Evolutionary conservation across 2,329 filamentous ascomycete species (phyloP).

Genomic region (Pseudogymnoascus sp.): DNA sequence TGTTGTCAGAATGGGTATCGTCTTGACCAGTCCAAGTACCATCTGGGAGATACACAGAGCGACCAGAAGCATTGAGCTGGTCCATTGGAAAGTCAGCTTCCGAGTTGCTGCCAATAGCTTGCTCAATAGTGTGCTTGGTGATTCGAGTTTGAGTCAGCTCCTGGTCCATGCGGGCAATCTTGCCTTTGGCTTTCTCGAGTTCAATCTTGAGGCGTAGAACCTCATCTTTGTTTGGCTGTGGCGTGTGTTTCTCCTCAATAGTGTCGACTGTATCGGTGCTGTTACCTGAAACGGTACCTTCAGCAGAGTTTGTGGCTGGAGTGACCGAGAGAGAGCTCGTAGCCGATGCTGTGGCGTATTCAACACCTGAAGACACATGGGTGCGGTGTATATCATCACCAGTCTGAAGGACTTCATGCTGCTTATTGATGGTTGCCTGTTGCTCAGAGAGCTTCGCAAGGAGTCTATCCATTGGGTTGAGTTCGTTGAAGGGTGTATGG

Average conservation of each 20-base stretch:
- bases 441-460: constrained; percentile 68
- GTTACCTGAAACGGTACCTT: constrained; percentile 34
- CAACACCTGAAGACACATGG: constrained; percentile 25
- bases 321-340: constrained; percentile 55
- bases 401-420: constrained; percentile 44
- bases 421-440: constrained; percentile 49
- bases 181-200: constrained; percentile 60
- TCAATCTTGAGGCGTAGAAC: constrained; percentile 61
- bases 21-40: constrained; percentile 44
- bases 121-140: constrained; percentile 49
- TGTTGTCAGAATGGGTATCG: constrained; percentile 48
- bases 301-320: constrained; percentile 48
- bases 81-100: constrained; percentile 32
- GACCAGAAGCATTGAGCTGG: constrained; percentile 26
- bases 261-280: constrained; percentile 46
- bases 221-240: constrained; percentile 40
- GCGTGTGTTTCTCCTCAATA: constrained; percentile 31
- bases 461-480: constrained; percentile 60
- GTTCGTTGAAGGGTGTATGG: constrained; percentile 28
- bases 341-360: constrained; percentile 39
- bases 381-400: constrained; percentile 22
- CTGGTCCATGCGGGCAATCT: constrained; percentile 63
- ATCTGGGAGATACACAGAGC: constrained; percentile 32
- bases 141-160: constrained; percentile 59
- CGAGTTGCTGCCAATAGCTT: constrained; percentile 40